Conservation (phyloP, 805 yeast genomes). For the Yarrowia yakushimensis region DNA sequence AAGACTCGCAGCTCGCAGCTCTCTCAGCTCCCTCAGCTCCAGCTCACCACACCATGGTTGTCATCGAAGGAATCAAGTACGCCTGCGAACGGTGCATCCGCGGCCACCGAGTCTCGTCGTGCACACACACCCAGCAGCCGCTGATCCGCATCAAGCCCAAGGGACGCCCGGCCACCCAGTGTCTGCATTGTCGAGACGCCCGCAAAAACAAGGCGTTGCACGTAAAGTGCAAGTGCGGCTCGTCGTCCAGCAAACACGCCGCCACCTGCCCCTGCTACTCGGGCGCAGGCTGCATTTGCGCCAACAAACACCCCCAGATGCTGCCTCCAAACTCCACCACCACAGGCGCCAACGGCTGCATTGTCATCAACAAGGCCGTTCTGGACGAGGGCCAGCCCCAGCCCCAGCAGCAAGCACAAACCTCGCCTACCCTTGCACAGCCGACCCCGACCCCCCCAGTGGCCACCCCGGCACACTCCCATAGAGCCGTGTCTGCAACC, state of each 20-base stretch:
- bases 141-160: constrained; percentile 91
- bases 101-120: constrained; percentile 93
- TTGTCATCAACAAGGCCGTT: constrained; percentile 3
- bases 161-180: constrained; percentile 93
- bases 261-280: constrained; percentile 30
- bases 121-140: constrained; percentile 89
- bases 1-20: no score
- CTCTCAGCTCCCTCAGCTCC: no score
- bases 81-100: constrained; percentile 96
- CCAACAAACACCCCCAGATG: constrained; percentile 18
- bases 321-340: constrained; percentile 19
- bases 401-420: not conserved
- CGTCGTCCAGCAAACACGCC: constrained; percentile 26
- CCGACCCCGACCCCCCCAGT: constrained; percentile 7
- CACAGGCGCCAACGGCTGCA: constrained; percentile 28
- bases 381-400: not conserved
- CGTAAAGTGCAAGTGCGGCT: constrained; percentile 38
- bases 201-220: constrained; percentile 33
- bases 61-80: constrained; percentile 87
- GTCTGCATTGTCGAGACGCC: constrained; percentile 59
- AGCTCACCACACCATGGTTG: constrained; percentile 77
- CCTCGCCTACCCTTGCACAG: no score
- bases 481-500: not conserved
- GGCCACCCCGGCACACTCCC: not conserved
- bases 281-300: constrained; percentile 26